Evolutionary conservation across 352 stramenopile species (phyloP).

Genomic region (Globisporangium lucens): DNA sequence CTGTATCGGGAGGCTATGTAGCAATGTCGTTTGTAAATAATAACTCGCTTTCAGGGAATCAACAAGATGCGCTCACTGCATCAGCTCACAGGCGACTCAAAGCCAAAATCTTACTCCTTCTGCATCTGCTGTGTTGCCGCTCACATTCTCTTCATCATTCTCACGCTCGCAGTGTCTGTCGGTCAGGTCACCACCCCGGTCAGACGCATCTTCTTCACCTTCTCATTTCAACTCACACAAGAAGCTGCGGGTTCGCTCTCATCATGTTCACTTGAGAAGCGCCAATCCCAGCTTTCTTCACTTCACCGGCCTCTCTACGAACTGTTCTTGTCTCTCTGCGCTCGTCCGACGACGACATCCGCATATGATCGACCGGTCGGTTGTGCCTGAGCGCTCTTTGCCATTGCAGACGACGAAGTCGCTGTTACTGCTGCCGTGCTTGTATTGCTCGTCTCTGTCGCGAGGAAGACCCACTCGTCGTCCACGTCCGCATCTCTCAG

Average conservation of each 20-base stretch:
- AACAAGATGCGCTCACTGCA: background rate
- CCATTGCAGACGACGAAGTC: background rate
- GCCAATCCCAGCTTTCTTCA: background rate
- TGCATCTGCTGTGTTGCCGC: background rate
- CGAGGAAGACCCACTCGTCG: conserved; percentile 17
- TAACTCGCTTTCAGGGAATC: background rate
- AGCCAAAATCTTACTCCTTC: background rate
- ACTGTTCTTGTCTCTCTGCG: background rate
- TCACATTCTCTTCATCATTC: background rate
- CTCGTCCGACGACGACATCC: conserved; percentile 25
- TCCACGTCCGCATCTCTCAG: background rate
- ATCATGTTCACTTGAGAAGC: background rate
- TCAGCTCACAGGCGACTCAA: background rate
- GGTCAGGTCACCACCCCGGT: background rate
- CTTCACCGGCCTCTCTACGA: background rate
- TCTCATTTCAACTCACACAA: background rate
- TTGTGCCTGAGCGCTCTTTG: background rate
- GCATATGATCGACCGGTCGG: conserved; percentile 24
- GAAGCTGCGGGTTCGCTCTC: background rate
- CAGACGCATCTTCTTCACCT: background rate
- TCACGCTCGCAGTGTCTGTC: background rate
- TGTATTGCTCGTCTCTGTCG: background rate
- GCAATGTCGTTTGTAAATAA: background rate
- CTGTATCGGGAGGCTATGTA: background rate
- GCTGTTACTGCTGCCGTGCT: background rate